Conservation (phyloP, 352 stramenopile genomes). For the Pythium sp. region DNA sequence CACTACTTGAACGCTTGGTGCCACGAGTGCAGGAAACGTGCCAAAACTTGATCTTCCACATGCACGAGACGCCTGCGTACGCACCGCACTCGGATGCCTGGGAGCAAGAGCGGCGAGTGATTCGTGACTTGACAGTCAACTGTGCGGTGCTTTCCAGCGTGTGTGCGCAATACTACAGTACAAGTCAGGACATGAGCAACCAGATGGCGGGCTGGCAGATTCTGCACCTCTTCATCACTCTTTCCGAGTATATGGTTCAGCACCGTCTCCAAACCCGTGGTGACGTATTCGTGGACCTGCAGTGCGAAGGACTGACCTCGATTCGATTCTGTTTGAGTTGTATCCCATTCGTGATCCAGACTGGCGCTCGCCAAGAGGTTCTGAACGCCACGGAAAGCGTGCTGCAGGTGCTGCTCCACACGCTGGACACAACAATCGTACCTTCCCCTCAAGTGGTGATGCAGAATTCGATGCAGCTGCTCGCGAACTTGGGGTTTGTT, state of each 20-base stretch:
- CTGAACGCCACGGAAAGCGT: conserved; percentile 50
- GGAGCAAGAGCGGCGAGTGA: conserved; percentile 41
- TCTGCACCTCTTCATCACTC: conserved; percentile 57
- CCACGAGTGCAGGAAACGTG: conserved; percentile 42
- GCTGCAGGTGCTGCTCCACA: conserved; percentile 50
- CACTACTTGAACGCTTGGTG: conserved; percentile 48
- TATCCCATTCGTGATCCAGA: conserved; percentile 59
- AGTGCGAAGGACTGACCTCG: conserved; percentile 66
- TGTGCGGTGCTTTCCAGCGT: conserved; percentile 63
- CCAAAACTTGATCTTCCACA: conserved; percentile 41
- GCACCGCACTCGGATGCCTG: conserved; percentile 39
- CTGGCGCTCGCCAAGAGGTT: conserved; percentile 46
- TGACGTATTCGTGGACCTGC: conserved; percentile 48
- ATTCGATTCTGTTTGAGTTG: conserved; percentile 58
- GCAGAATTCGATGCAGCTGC: conserved; percentile 64
- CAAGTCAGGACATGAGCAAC: conserved; percentile 46
- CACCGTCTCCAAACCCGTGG: conserved; percentile 58
- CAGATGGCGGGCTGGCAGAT: conserved; percentile 69
- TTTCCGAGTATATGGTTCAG: conserved; percentile 58
- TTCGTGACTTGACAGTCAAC: conserved; percentile 62
- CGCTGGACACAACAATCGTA: conserved; percentile 63
- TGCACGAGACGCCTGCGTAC: conserved; percentile 45
- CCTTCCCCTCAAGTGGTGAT: conserved; percentile 60
- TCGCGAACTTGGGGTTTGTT: conserved; percentile 61
- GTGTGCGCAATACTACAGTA: conserved; percentile 56